These are phyloP conservation scores for Cercospora brassicicola DNA, from an alignment of 2,329 filamentous ascomycete species.

Conservation along the genomic window DNA sequence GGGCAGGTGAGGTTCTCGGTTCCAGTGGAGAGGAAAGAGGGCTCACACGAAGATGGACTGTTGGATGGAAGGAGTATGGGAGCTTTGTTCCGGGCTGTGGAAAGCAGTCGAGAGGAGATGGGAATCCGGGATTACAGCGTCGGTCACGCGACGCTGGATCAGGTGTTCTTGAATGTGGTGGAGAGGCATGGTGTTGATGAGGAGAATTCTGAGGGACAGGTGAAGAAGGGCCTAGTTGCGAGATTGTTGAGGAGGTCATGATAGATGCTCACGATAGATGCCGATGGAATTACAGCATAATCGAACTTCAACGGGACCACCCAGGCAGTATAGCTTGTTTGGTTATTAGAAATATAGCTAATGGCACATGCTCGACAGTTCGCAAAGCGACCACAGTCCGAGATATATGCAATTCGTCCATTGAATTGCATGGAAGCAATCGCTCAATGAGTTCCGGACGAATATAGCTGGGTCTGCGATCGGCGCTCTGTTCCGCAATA, in stretches of 20 bases:
- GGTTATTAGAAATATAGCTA: not conserved
- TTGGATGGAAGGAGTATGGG: conserved; percentile 23
- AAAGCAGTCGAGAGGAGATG: conserved; percentile 65
- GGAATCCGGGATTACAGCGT: conserved; percentile 82
- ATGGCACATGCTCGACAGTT: not conserved
- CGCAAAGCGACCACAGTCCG: not conserved
- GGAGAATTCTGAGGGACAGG: conserved; percentile 14
- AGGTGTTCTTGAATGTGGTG: conserved; percentile 83
- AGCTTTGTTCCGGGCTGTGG: conserved; percentile 65
- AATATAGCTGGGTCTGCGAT: not conserved
- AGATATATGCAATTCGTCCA: not conserved
- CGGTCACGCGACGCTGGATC: conserved; percentile 78
- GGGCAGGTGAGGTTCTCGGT: conserved; percentile 77
- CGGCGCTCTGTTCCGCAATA: not conserved
- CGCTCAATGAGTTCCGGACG: not conserved
- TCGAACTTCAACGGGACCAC: not conserved
- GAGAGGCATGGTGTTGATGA: conserved; percentile 43
- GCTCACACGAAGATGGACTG: not conserved
- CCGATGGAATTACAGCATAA: not conserved
- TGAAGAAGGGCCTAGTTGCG: not conserved
- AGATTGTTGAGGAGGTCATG: not conserved
- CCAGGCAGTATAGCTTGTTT: not conserved
- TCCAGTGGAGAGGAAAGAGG: conserved; percentile 41
- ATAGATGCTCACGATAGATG: not conserved
- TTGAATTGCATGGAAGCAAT: not conserved